These are phyloP conservation scores for Rubroboletus satanas DNA, from an alignment of 768 basidiomycete species.

Conservation along the genomic window DNA sequence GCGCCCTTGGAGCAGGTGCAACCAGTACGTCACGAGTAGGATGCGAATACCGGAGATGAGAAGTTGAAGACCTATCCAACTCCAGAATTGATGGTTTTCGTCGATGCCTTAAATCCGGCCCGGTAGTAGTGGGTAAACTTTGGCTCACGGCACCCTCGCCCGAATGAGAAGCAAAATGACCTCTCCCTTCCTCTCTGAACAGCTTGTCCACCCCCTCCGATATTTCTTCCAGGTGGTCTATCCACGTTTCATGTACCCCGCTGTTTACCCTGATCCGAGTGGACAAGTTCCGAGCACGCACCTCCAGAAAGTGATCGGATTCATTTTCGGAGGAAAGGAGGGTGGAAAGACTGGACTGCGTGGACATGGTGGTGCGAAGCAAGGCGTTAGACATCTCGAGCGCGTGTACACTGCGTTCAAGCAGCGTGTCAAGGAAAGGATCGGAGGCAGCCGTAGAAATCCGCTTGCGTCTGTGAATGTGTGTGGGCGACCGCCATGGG, in stretches of 20 bases:
- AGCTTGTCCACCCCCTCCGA: slow-evolving; percentile 58
- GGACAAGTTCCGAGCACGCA: slow-evolving; percentile 49
- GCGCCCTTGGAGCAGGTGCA: slow-evolving; percentile 65
- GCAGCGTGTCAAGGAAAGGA: slow-evolving; percentile 68
- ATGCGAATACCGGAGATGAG: slow-evolving; percentile 48
- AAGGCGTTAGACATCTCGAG: slow-evolving; percentile 82
- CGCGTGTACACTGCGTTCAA: slow-evolving; percentile 80
- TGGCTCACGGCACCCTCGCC: slow-evolving; percentile 35
- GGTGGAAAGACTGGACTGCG: slow-evolving; percentile 53
- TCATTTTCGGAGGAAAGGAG: slow-evolving; percentile 46
- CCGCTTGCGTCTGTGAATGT: slow-evolving; percentile 28
- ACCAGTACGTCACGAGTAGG: slow-evolving; percentile 54
- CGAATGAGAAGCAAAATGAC: neutral
- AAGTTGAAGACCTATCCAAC: slow-evolving; percentile 26
- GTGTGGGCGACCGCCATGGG: slow-evolving; percentile 29
- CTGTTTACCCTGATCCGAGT: slow-evolving; percentile 46
- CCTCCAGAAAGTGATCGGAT: slow-evolving; percentile 44
- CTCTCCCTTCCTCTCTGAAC: slow-evolving; percentile 34
- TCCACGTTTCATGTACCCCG: slow-evolving; percentile 54
- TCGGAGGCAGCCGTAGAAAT: slow-evolving; percentile 35
- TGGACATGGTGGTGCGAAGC: slow-evolving; percentile 70
- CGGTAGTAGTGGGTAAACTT: slow-evolving; percentile 42
- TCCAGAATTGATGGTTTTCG: slow-evolving; percentile 47
- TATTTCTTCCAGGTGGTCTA: slow-evolving; percentile 65
- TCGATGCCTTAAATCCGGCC: slow-evolving; percentile 32